Percentiles rank a stretch among this genome's conserved stretches.
Conservation (phyloP, 768 basidiomycete genomes). For the Cubamyces sp. region DNA sequence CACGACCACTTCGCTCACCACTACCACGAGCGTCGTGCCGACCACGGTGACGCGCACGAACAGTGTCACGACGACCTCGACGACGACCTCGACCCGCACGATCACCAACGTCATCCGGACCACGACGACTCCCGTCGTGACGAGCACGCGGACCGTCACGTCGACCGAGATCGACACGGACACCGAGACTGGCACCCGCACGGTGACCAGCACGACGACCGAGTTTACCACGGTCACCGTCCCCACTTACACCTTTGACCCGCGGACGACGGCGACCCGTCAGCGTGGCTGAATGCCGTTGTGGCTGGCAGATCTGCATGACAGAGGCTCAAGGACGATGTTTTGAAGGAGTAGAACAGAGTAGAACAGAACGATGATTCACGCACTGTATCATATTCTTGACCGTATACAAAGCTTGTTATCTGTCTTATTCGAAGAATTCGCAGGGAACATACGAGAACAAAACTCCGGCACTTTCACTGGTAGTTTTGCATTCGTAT, state of each 20-base stretch:
- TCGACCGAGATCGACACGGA: conserved; percentile 3
- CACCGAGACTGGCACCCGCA: conserved; percentile 6
- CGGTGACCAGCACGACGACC: conserved; percentile 5
- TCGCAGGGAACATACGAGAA: too few relatives aligned
- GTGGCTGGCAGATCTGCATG: too few relatives aligned
- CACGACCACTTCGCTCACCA: neutral
- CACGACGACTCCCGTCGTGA: neutral
- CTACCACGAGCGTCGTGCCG: conserved; percentile 1
- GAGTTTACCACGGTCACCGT: conserved; percentile 4
- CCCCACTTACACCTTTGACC: conserved; percentile 6
- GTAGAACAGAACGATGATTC: too few relatives aligned
- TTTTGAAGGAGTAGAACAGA: too few relatives aligned
- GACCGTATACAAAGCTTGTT: too few relatives aligned
- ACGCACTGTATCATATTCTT: neutral
- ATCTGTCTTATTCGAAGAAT: too few relatives aligned
- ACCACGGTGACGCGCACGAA: neutral
- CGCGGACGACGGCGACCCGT: conserved; percentile 7
- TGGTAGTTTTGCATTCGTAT: too few relatives aligned
- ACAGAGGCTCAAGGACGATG: too few relatives aligned
- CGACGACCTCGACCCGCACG: neutral
- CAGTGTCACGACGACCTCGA: neutral
- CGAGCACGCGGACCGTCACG: conserved; percentile 5
- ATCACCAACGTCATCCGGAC: neutral
- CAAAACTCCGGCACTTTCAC: too few relatives aligned
- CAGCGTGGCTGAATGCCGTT: neutral